phyloP scores from a whole-genome alignment of 805 yeast species.

The Saturnispora hagleri region DNA sequence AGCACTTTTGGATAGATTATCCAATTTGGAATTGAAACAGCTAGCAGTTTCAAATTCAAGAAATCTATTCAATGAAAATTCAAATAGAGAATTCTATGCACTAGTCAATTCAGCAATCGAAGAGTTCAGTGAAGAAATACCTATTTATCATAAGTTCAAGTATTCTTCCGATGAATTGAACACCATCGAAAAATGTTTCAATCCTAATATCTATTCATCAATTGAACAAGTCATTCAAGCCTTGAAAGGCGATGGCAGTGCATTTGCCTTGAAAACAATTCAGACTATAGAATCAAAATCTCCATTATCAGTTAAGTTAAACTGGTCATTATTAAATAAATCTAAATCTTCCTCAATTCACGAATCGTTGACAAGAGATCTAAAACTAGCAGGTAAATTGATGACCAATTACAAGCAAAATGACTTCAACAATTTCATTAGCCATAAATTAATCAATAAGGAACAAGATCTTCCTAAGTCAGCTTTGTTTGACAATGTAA shows the following conservation, averaged over 20 bases:
- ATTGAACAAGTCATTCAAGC: slow-evolving; percentile 49
- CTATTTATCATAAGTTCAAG: slow-evolving; percentile 52
- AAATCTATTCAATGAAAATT: slow-evolving; percentile 14
- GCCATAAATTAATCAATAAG: slow-evolving; percentile 43
- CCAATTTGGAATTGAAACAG: slow-evolving; percentile 38
- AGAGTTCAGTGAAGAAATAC: slow-evolving; percentile 65
- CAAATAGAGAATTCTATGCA: slow-evolving; percentile 34
- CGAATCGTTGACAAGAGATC: slow-evolving; percentile 63
- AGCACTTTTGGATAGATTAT: slow-evolving; percentile 55
- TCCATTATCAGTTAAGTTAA: slow-evolving; percentile 68
- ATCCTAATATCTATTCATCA: slow-evolving; percentile 29
- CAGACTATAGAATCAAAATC: slow-evolving; percentile 57
- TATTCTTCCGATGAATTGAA: slow-evolving; percentile 46
- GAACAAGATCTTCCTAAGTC: slow-evolving; percentile 12
- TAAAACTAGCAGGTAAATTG: slow-evolving; percentile 69
- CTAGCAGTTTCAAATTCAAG: slow-evolving; percentile 15
- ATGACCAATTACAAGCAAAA: slow-evolving; percentile 40
- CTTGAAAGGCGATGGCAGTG: slow-evolving; percentile 45
- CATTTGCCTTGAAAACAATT: slow-evolving; percentile 54
- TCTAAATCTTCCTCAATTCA: slow-evolving; percentile 51
- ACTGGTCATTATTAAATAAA: slow-evolving; percentile 55
- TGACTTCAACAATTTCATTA: slow-evolving; percentile 42
- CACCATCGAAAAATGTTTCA: slow-evolving; percentile 63
- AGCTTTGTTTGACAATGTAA: slow-evolving; percentile 36
- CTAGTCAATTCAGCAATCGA: slow-evolving; percentile 67